Conservation (phyloP, 352 stramenopile genomes). For the Phytophthora litchii region DNA sequence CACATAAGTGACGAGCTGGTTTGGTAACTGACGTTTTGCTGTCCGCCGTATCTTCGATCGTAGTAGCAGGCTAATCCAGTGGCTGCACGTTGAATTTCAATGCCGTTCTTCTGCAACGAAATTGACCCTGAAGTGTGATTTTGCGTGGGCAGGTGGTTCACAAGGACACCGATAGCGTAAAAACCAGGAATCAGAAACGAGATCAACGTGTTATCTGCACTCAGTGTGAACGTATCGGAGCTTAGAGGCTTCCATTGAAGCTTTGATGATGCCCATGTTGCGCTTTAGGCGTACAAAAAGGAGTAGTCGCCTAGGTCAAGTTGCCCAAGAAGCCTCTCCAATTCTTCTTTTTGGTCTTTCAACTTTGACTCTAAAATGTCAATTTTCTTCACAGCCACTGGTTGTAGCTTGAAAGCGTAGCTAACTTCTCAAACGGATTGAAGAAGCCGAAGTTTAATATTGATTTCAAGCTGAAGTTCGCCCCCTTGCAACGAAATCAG, state of each 20-base stretch:
- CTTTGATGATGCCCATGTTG: not conserved
- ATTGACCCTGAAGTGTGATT: not conserved
- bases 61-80: not conserved
- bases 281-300: conserved; percentile 11
- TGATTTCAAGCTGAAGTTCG: conserved; percentile 12
- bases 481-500: conserved; percentile 1
- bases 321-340: not conserved
- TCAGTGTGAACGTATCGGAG: conserved; percentile 7
- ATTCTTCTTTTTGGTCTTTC: conserved; percentile 21
- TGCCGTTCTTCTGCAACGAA: conserved; percentile 1
- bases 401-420: conserved; percentile 15
- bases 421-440: not conserved
- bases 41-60: not conserved
- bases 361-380: conserved; percentile 25
- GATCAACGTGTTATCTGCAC: conserved; percentile 1
- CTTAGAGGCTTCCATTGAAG: conserved; percentile 1
- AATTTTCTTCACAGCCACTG: conserved; percentile 12
- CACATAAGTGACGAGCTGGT: conserved; percentile 6
- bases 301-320: not conserved
- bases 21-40: not conserved
- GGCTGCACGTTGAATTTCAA: conserved; percentile 2
- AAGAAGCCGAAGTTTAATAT: conserved; percentile 12
- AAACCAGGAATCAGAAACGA: not conserved
- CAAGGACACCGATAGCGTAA: conserved; percentile 14
- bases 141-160: conserved; percentile 11